Evolutionary conservation across 352 stramenopile genomes (phyloP), one percentile per base, ranked within the genome.

Genomic region (Thalassiosira livingstoniorum): DNA sequence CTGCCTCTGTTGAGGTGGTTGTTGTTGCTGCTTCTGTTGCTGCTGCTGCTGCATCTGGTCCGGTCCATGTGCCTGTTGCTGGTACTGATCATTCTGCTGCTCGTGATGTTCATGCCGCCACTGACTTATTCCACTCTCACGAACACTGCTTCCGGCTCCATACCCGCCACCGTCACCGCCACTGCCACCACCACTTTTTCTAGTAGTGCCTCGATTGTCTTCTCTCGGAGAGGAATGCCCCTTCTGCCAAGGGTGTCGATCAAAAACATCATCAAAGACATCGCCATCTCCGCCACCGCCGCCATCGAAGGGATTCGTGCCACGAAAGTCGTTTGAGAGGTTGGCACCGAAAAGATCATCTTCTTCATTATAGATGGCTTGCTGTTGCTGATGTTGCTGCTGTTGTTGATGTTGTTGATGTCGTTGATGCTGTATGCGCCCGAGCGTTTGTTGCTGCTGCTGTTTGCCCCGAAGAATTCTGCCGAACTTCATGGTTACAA

Each of bases 321-420:
- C n/a, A n/a, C n/a, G n/a, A n/a, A 75, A 75, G 25, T 75, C 66
- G 4, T 23, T 37, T 5, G 66, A 75, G 21, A 75, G 51, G 45
- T 4, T 15, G n/a, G 66, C 34, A 43, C 55, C 37, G 51, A 75
- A 75, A 15, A 75, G 35, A 31, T 73, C 64, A 13, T 73, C 64
- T 45, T 73, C 64, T 18, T 73, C 64, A 10, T 51, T n/a, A n/a
- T 34, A 43, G 18, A 70, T 27, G 10, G 62, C 37, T 31, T 70
- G 62, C 0, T 61, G 64, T 29, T 60, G 64, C 2, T 72, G 64
- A 37, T 72, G 61, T 62, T 70, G 37, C 18, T 25, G 43, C n/a
- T n/a, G n/a, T n/a, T n/a, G n/a, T n/a, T n/a, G n/a, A n/a, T n/a
- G n/a, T n/a, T n/a, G n/a, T n/a, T 72, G 47, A 62, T 25, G 64